These are phyloP conservation scores for Pestalotiopsis sp. DNA, from an alignment of 2,329 filamentous ascomycete genomes.

Conservation along the genomic window DNA sequence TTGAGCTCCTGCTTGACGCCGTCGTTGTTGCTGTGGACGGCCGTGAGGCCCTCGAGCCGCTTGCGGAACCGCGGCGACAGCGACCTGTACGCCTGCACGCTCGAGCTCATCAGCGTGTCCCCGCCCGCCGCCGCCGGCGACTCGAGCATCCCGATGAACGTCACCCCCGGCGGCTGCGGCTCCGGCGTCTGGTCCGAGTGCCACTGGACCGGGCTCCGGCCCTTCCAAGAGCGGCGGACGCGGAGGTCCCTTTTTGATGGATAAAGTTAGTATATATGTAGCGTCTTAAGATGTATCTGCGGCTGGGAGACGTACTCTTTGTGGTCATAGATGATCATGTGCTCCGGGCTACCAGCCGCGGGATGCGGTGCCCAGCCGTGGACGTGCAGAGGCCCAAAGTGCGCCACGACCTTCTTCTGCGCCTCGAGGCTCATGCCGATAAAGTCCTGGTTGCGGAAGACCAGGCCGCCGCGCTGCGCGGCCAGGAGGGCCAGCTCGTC, in stretches of 20 bases:
- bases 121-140: conserved; percentile 25
- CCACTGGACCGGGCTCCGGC: conserved; percentile 25
- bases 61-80: conserved; percentile 67
- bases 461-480: conserved; percentile 22
- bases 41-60: conserved; percentile 66
- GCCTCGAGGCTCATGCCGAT: conserved; percentile 23
- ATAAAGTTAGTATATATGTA: conserved; percentile 6
- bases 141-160: conserved; percentile 29
- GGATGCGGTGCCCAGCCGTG: conserved; percentile 24
- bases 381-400: conserved; percentile 24
- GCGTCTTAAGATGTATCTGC: neutral
- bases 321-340: conserved; percentile 27
- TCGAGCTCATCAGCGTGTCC: conserved; percentile 26
- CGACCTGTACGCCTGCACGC: conserved; percentile 40
- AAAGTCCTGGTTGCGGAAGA: conserved; percentile 26
- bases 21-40: conserved; percentile 67
- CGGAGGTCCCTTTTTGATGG: conserved; percentile 14
- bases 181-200: conserved; percentile 26
- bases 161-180: conserved; percentile 25
- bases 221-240: conserved; percentile 23
- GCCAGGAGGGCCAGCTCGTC: conserved; percentile 25
- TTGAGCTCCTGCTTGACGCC: conserved; percentile 27
- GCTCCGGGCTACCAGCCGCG: conserved; percentile 20
- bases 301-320: conserved; percentile 16
- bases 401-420: conserved; percentile 23